Percentiles rank a stretch among this genome's conserved stretches.
Conservation (phyloP, 2,329 filamentous ascomycete species). For the Trichophyton mentagrophytes region DNA sequence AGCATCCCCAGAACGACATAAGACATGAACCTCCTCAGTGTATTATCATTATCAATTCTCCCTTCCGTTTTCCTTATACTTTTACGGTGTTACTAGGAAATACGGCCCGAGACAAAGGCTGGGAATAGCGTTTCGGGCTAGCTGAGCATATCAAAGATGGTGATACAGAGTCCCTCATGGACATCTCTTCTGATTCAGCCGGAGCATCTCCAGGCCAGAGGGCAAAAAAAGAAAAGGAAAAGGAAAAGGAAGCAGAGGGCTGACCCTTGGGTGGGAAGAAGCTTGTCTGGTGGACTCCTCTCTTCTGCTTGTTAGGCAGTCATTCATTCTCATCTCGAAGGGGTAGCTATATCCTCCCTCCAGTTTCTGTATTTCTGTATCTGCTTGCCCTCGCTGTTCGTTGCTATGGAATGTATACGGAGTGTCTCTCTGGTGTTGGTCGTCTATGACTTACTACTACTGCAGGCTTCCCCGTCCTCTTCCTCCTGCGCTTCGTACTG, state of each 20-base stretch:
- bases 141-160: background rate
- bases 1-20: background rate
- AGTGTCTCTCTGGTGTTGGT: background rate
- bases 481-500: background rate
- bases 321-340: background rate
- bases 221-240: too few relatives aligned
- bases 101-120: background rate
- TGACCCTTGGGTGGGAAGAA: background rate
- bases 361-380: background rate
- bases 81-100: background rate
- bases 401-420: too few relatives aligned
- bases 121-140: background rate
- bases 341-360: background rate
- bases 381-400: background rate
- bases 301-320: too few relatives aligned
- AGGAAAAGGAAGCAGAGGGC: background rate
- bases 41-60: too few relatives aligned
- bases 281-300: background rate
- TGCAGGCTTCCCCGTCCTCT: background rate
- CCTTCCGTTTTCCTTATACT: too few relatives aligned
- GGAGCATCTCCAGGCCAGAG: background rate
- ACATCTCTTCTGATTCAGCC: background rate
- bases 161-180: background rate
- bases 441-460: too few relatives aligned
- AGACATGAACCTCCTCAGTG: too few relatives aligned